A percentile compares a stretch with the other conserved stretches of the same genome.
phyloP scores from a whole-genome alignment of 2,329 filamentous ascomycete genomes.

The Aspergillus quadricinctus region DNA sequence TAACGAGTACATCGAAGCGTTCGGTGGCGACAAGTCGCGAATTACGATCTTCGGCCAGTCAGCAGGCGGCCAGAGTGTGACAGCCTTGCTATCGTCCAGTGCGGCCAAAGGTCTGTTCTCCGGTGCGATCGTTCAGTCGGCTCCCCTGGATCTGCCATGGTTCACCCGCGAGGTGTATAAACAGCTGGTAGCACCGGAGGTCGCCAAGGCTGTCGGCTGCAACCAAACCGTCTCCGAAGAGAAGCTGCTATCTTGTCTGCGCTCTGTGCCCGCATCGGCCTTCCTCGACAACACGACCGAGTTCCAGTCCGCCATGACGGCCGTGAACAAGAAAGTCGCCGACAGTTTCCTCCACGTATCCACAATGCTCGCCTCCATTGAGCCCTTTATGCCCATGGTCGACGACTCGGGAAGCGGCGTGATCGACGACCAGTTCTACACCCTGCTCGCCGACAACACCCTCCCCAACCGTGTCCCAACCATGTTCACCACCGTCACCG shows the following conservation, averaged over 20 bases:
- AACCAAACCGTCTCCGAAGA: slow-evolving; percentile 8
- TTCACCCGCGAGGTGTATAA: slow-evolving; percentile 21
- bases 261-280: slow-evolving; percentile 16
- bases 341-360: slow-evolving; percentile 14
- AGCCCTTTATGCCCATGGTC: slow-evolving; percentile 25
- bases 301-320: slow-evolving; percentile 6
- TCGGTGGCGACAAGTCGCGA: slow-evolving; percentile 27
- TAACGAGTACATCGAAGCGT: slow-evolving; percentile 20
- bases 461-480: slow-evolving; percentile 25
- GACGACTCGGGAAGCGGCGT: slow-evolving; percentile 20
- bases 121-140: slow-evolving; percentile 24
- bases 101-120: slow-evolving; percentile 24
- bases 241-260: slow-evolving; percentile 18
- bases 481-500: slow-evolving; percentile 24
- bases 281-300: slow-evolving; percentile 20
- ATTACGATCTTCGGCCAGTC: slow-evolving; percentile 36
- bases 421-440: slow-evolving; percentile 26
- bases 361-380: slow-evolving; percentile 14
- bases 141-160: slow-evolving; percentile 24
- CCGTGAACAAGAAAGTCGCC: slow-evolving; percentile 8
- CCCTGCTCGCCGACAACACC: slow-evolving; percentile 11
- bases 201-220: slow-evolving; percentile 22
- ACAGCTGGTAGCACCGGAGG: slow-evolving; percentile 14
- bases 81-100: slow-evolving; percentile 23
- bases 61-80: slow-evolving; percentile 50